A percentile compares a stretch with the other conserved stretches of the same genome.
Evolutionary conservation across 2,329 filamentous ascomycete genomes (phyloP).

Genomic region (Xenoacremonium recifei): DNA sequence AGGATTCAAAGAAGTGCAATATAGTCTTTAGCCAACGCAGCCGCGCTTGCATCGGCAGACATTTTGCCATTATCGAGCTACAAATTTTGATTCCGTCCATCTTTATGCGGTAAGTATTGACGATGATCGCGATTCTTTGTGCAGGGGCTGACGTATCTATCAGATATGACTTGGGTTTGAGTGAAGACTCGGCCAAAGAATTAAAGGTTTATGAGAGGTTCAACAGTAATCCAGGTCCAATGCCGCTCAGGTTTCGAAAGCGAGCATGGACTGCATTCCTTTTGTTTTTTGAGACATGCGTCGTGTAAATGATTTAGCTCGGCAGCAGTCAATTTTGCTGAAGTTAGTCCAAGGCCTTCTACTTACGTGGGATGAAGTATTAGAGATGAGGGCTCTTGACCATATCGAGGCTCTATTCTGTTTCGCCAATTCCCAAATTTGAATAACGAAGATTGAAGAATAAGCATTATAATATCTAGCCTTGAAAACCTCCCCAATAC

Average conservation of each 20-base stretch:
- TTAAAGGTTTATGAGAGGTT: neutral
- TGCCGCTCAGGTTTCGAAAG: neutral
- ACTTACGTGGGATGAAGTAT: too few relatives aligned
- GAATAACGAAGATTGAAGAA: too few relatives aligned
- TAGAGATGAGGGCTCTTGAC: too few relatives aligned
- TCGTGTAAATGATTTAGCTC: too few relatives aligned
- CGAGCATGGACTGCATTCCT: slow-evolving; percentile 2
- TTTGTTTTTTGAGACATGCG: neutral
- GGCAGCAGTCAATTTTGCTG: too few relatives aligned
- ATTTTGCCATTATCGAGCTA: neutral
- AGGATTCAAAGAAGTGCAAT: neutral
- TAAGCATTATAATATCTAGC: too few relatives aligned
- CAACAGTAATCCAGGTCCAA: neutral
- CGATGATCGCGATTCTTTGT: neutral
- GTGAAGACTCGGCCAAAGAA: neutral
- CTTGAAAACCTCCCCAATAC: too few relatives aligned
- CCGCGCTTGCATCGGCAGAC: neutral
- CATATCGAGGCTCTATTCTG: too few relatives aligned
- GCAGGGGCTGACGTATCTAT: neutral
- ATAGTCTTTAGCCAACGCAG: neutral
- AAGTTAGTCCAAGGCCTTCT: too few relatives aligned
- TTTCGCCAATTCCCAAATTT: too few relatives aligned
- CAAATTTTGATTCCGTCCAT: neutral
- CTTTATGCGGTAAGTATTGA: neutral
- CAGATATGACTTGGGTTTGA: neutral